A percentile compares a stretch with the other conserved stretches of the same genome.
Conservation (phyloP, 371 early-diverging fungal species). For the Choanephora cucurbitarum region DNA sequence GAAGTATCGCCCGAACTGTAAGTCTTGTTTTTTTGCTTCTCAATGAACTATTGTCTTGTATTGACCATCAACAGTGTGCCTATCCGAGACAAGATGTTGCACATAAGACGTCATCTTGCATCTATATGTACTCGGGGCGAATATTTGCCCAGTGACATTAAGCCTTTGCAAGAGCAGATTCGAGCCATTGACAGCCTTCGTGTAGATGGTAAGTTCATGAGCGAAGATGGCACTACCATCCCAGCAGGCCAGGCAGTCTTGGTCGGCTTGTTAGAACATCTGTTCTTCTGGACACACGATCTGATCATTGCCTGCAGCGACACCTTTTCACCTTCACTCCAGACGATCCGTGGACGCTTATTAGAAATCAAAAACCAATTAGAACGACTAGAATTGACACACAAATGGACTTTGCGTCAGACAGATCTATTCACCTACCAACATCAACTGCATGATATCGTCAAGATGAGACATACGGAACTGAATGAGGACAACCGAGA, state of each 20-base stretch:
- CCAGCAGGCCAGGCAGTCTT: constrained; percentile 84
- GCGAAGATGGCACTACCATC: constrained; percentile 50
- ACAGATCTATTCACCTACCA: constrained; percentile 84
- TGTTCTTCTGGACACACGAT: constrained; percentile 76
- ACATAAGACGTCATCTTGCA: constrained; percentile 63
- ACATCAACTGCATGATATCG: constrained; percentile 75
- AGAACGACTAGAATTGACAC: constrained; percentile 71
- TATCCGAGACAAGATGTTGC: constrained; percentile 62
- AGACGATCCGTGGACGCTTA: constrained; percentile 71
- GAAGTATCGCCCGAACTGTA: constrained; percentile 49
- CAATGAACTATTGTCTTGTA: no score
- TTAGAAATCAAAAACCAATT: constrained; percentile 72
- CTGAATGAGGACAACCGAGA: constrained; percentile 20
- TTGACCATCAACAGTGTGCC: constrained; percentile 60
- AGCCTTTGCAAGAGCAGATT: constrained; percentile 64
- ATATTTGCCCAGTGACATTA: constrained; percentile 43
- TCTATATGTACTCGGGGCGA: constrained; percentile 46
- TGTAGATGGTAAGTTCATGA: constrained; percentile 73
- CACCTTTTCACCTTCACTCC: constrained; percentile 59
- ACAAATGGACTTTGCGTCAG: constrained; percentile 85
- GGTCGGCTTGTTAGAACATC: constrained; percentile 74
- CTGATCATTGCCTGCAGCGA: constrained; percentile 63
- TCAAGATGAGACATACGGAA: constrained; percentile 53
- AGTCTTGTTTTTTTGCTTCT: constrained; percentile 3
- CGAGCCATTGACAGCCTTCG: constrained; percentile 68